A percentile compares a stretch with the other conserved stretches of the same genome.
These are phyloP conservation scores for Didymosphaeria variabile DNA, from an alignment of 2,329 filamentous ascomycete species.

Conservation along the genomic window DNA sequence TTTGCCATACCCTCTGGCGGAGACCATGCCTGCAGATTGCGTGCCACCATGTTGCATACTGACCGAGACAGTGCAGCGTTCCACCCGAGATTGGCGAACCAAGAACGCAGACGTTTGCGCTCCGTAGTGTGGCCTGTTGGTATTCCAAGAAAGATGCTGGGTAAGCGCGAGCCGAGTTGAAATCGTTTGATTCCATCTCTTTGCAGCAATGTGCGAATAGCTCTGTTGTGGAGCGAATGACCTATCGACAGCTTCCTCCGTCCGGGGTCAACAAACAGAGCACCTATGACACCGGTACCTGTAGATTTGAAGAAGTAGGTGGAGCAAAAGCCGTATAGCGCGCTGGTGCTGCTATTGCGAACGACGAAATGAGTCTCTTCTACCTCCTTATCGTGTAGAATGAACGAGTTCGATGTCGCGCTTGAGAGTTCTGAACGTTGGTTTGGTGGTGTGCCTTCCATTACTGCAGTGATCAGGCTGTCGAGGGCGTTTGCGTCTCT, in stretches of 20 bases:
- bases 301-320: slow-evolving; percentile 81
- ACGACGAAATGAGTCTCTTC: slow-evolving; percentile 91
- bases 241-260: slow-evolving; percentile 91
- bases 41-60: slow-evolving; percentile 76
- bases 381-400: slow-evolving; percentile 74
- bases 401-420: slow-evolving; percentile 77
- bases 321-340: slow-evolving; percentile 89
- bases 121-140: slow-evolving; percentile 72
- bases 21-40: slow-evolving; percentile 75
- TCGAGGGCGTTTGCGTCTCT: slow-evolving; percentile 78
- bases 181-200: slow-evolving; percentile 78
- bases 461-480: slow-evolving; percentile 75
- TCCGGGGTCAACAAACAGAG: slow-evolving; percentile 87
- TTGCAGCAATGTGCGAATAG: slow-evolving; percentile 77
- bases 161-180: slow-evolving; percentile 82
- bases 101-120: slow-evolving; percentile 70
- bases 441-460: slow-evolving; percentile 71
- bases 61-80: slow-evolving; percentile 72
- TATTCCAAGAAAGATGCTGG: slow-evolving; percentile 86
- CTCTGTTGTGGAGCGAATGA: slow-evolving; percentile 85
- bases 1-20: slow-evolving; percentile 80
- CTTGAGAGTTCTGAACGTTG: slow-evolving; percentile 74
- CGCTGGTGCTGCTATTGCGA: slow-evolving; percentile 89
- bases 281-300: slow-evolving; percentile 78
- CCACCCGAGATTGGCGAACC: slow-evolving; percentile 93